phyloP scores from a whole-genome alignment of 768 basidiomycete species.

The Cystofilobasidium capitatum region DNA sequence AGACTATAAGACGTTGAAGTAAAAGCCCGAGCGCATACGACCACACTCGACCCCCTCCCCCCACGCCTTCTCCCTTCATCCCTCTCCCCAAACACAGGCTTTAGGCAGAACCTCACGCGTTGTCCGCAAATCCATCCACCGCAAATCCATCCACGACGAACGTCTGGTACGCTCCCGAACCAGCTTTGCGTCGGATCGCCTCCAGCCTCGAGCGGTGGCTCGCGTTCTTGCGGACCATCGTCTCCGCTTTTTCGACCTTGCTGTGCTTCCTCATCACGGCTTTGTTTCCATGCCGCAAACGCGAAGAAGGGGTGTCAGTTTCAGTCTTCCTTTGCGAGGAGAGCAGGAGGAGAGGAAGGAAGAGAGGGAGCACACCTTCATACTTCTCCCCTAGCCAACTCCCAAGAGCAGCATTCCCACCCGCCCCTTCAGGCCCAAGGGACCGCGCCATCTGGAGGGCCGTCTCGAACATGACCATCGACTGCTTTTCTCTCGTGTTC shows the following conservation, averaged over 20 bases:
- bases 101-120: no score
- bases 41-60: no score
- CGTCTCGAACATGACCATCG: constrained; percentile 25
- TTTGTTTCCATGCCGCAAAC: not conserved
- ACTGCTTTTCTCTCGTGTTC: constrained; percentile 24
- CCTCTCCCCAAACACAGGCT: no score
- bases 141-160: not conserved
- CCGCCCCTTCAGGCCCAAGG: constrained; percentile 17
- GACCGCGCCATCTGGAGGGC: constrained; percentile 21
- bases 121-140: no score
- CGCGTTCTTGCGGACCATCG: not conserved
- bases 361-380: constrained; percentile 9
- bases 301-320: not conserved
- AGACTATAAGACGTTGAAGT: no score
- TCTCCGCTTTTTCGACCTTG: constrained; percentile 4
- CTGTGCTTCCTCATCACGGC: not conserved
- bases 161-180: not conserved
- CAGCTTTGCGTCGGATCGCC: not conserved
- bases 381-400: constrained; percentile 25
- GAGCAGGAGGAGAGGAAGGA: not conserved
- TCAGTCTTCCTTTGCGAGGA: not conserved
- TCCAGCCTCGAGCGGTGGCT: not conserved
- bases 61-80: no score
- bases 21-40: no score
- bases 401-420: constrained; percentile 21